Base-by-base conservation (phyloP, 2,329 filamentous ascomycete species). In the Gremmenia infestans region DNA sequence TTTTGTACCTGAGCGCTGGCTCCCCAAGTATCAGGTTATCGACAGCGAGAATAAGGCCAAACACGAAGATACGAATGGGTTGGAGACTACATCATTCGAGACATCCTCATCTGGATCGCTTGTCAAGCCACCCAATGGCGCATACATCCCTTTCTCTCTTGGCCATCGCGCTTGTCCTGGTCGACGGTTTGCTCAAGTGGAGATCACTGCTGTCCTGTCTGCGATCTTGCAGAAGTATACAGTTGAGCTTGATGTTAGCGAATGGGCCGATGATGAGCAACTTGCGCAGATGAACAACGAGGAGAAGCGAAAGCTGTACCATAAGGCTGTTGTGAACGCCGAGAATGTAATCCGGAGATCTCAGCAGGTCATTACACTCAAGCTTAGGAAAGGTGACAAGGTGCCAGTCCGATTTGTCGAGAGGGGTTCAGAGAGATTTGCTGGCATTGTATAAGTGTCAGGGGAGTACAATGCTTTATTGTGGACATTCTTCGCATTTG, bases 1-100 rank as follows among this genome's bases (percentile, higher is more conserved):
- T 47, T 85, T 82, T 68, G 72, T 77, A 40, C 81, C 81, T 0
- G 79, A 82, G 63, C 74, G 81, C 42, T 85, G 81, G 81, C 69
- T 85, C 8, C 19, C 46, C 1, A 52, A 59, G 12, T 45, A 28
- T 17, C 35, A 28, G 12, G 23, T 45, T 3, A 45, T 17, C 7
- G 45, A 55, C 2, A 32, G 35, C 14, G 47, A 52, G 14, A 48
- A 51, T 23, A 48, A 53, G n/a, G 47, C 54, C 36, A 50, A 40
- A 49, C 37, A 28, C 17, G 48, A 39, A 42, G 23, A 40, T n/a
- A 15, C 28, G 2, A 49, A 61, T 23, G 51, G 49, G 3, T 19
- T 51, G 4, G 54, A 59, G 23, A 51, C 35, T 5, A 35, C 49
- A 5, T 58, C 55, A 3, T 63, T 55, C 22, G 56, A 56, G 19